Percentiles rank a stretch among this genome's conserved stretches.
Evolutionary conservation across 225 moss, liverwort and hornwort genomes (phyloP).

Genomic region (Asterella californica): DNA sequence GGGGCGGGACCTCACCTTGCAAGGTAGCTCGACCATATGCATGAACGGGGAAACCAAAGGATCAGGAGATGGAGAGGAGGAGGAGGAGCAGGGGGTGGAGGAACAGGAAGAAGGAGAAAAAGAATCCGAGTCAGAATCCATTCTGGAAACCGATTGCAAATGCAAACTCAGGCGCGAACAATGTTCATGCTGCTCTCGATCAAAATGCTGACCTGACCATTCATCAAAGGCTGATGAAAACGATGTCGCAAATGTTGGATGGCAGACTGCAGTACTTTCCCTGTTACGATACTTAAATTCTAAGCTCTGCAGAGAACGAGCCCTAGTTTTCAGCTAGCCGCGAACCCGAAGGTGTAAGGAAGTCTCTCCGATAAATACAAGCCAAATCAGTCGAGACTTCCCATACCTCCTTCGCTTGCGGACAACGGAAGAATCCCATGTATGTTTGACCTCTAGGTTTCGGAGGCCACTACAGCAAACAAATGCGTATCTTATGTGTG

Average conservation of each 20-base stretch:
- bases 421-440: neutral
- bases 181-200: neutral
- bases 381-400: neutral
- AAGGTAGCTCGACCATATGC: constrained; percentile 21
- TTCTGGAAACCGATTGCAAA: neutral
- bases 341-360: neutral
- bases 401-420: neutral
- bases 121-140: constrained; percentile 20
- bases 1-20: constrained; percentile 10
- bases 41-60: neutral
- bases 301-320: neutral
- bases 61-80: neutral
- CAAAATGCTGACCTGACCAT: neutral
- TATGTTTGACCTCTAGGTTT: neutral
- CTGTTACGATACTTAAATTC: neutral
- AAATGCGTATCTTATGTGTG: neutral
- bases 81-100: neutral
- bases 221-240: neutral
- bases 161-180: neutral
- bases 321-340: neutral
- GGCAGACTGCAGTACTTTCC: neutral
- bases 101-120: constrained; percentile 5
- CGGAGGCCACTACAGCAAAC: neutral
- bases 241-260: neutral
- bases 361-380: neutral